Percentiles rank a stretch among this genome's conserved stretches.
phyloP scores from a whole-genome alignment of 1,284 basidiomycete species.

The Ganoderma boninense region DNA sequence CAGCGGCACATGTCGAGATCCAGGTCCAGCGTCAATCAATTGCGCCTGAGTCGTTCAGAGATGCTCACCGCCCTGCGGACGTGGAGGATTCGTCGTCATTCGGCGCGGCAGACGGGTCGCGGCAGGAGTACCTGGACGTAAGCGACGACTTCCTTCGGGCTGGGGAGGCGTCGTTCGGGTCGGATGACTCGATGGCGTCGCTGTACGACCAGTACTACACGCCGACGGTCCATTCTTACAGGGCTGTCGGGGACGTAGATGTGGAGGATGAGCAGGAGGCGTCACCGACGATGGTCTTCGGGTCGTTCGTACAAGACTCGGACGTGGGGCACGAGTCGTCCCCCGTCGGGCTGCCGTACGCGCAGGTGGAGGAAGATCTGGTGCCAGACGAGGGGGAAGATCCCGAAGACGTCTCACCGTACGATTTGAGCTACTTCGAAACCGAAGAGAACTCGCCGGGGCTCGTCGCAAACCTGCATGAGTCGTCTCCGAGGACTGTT shows the following conservation, averaged over 20 bases:
- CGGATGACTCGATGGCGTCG: constrained; percentile 33
- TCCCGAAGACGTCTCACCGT: background rate
- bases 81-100: constrained; percentile 25
- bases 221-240: constrained; percentile 21
- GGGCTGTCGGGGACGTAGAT: background rate
- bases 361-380: background rate
- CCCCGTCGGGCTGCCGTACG: background rate
- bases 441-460: constrained; percentile 3
- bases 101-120: constrained; percentile 15
- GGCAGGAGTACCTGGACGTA: constrained; percentile 16
- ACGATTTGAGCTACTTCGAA: background rate
- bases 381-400: background rate
- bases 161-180: constrained; percentile 27
- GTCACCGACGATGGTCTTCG: constrained; percentile 1
- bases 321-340: background rate
- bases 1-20: constrained; percentile 6
- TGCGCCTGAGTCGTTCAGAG: background rate
- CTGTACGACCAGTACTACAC: constrained; percentile 34
- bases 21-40: constrained; percentile 10
- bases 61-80: background rate
- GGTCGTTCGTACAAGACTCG: background rate
- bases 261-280: background rate
- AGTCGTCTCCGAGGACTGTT: constrained; percentile 10
- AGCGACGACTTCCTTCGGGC: constrained; percentile 16
- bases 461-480: background rate